Base-by-base conservation (phyloP, 768 basidiomycete species). In the Lentinula detonsa region DNA sequence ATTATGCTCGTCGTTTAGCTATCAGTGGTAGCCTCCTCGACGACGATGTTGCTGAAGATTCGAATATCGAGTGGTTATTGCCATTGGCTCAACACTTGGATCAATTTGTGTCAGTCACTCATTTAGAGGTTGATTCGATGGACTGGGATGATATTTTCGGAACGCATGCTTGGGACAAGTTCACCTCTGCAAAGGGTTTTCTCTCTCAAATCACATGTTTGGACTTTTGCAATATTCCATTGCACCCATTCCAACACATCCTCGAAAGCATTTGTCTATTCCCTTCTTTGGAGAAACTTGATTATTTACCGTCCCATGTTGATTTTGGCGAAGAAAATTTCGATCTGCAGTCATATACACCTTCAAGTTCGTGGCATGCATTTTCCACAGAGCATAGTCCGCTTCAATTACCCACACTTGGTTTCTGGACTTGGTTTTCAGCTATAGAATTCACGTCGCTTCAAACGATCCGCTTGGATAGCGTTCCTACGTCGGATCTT, bases 221-320 rank as follows among this genome's bases (percentile, higher is more conserved):
- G 7, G 28, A 56, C 15, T 11, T 56, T 5, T 18, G 13, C 39
- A 56, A 56, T 9, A 31, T 56, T 31, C 55, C 55, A 10, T n/a
- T 56, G 40, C 55, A 56, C 10, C 55, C 55, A 6, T 56, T 56
- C 42, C 55, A 43, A n/a, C 5, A 31, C 39, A 56, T 56, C 16
- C 40, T 56, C 21, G 55, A 56, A 8, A 56, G 23, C 31, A 56
- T 56, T 28, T 56, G 39, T 40, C 42, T 56, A 11, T 56, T 43
- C 31, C 55, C 55, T 11, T 21, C 55, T 5, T 43, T 56, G 23
- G 28, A 40, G 39, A 56, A 56, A 13, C 23, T 56, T 21, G 55
- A 56, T 16, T 56, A 56, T 43, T 9, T 56, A 11, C 55, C 55
- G 18, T 56, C 55, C 11, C 55, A 56, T 45, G 55, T 56, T 15